phyloP scores from a whole-genome alignment of 2,329 filamentous ascomycete genomes.

The Sarocladium strictum region DNA sequence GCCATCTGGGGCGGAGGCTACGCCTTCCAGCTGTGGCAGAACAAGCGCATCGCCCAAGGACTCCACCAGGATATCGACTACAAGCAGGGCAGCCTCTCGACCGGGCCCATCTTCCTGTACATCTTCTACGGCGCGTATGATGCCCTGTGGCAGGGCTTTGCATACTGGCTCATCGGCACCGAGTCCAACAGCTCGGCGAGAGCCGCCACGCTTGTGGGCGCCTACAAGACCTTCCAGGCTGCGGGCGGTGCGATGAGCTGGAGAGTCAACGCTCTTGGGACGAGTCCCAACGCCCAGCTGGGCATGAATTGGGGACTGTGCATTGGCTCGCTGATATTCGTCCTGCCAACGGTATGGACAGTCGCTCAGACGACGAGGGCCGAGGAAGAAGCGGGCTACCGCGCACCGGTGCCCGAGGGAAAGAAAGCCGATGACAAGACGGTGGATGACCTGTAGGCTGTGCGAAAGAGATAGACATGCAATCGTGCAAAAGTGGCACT shows the following conservation, averaged over 20 bases:
- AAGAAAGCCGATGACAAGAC: constrained; percentile 4
- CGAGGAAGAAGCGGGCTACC: constrained; percentile 19
- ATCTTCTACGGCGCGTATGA: constrained; percentile 67
- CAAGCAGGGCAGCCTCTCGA: constrained; percentile 40
- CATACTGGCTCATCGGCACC: constrained; percentile 54
- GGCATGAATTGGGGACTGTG: constrained; percentile 40
- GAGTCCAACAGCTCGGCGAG: constrained; percentile 34
- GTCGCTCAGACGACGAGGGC: constrained; percentile 23
- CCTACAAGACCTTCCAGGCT: constrained; percentile 40
- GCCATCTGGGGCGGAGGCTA: constrained; percentile 57
- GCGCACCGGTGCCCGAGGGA: background rate
- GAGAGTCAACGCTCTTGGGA: constrained; percentile 32
- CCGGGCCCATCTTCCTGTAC: constrained; percentile 62
- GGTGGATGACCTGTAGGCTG: background rate
- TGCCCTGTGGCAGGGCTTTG: constrained; percentile 59
- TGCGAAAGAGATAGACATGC: too few relatives aligned
- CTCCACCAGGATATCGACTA: constrained; percentile 41
- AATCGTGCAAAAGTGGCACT: too few relatives aligned
- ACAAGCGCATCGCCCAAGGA: constrained; percentile 31
- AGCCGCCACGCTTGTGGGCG: constrained; percentile 37
- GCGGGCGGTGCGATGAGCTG: constrained; percentile 39
- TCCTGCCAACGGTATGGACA: constrained; percentile 34
- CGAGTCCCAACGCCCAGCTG: constrained; percentile 33
- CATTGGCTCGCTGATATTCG: constrained; percentile 35
- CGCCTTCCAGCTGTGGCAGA: constrained; percentile 55